phyloP scores from a whole-genome alignment of 805 yeast species.

The Yamadazyma endophytica region DNA sequence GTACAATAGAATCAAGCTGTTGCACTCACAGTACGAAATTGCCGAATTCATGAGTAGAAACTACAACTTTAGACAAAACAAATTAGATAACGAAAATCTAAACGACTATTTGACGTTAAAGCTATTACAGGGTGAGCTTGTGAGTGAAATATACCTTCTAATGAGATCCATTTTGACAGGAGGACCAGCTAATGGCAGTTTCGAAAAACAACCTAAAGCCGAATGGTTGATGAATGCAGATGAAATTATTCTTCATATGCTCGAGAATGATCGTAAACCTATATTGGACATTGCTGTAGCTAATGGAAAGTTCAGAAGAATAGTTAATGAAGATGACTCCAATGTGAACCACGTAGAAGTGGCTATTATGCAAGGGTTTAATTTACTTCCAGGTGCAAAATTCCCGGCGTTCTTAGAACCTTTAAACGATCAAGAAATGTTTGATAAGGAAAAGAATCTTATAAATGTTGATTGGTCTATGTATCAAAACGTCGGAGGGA shows the following conservation, averaged over 20 bases:
- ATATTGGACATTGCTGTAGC: slow-evolving; percentile 36
- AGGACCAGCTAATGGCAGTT: slow-evolving; percentile 16
- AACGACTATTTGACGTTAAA: slow-evolving; percentile 39
- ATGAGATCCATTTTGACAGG: slow-evolving; percentile 37
- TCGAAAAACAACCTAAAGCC: slow-evolving; percentile 18
- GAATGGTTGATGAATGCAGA: slow-evolving; percentile 38
- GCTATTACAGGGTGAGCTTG: slow-evolving; percentile 27
- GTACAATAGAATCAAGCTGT: slow-evolving; percentile 38
- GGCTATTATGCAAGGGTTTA: slow-evolving; percentile 34
- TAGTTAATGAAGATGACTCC: slow-evolving; percentile 37
- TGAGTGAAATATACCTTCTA: slow-evolving; percentile 30
- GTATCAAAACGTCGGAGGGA: slow-evolving; percentile 41
- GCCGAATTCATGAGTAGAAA: slow-evolving; percentile 42
- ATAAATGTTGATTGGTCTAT: slow-evolving; percentile 38
- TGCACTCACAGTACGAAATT: slow-evolving; percentile 47
- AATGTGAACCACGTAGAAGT: slow-evolving; percentile 34
- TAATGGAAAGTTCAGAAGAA: slow-evolving; percentile 27
- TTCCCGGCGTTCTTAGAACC: slow-evolving; percentile 35
- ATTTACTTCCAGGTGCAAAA: slow-evolving; percentile 25
- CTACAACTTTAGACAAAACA: slow-evolving; percentile 44
- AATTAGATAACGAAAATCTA: slow-evolving; percentile 46
- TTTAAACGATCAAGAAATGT: slow-evolving; percentile 1
- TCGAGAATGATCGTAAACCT: slow-evolving; percentile 38
- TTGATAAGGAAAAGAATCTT: slow-evolving; percentile 12
- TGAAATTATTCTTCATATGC: slow-evolving; percentile 34